Base-by-base conservation (phyloP, 1,139 yeast genomes). In the Hanseniaspora gamundiae region DNA sequence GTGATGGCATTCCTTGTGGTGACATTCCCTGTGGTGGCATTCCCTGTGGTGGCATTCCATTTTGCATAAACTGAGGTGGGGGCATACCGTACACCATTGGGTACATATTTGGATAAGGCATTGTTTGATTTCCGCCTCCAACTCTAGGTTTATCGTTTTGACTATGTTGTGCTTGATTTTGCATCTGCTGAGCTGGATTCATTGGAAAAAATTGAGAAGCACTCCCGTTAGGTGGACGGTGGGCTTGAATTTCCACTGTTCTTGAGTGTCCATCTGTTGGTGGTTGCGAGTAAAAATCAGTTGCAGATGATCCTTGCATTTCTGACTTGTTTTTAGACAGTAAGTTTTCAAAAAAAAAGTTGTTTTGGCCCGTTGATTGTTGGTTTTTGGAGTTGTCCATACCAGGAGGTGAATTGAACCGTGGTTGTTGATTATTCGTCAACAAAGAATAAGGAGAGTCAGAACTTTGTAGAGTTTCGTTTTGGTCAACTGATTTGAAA, bases 401-500 rank as follows among this genome's bases (percentile, higher is more conserved):
- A 2, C 35, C 35, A n/a, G 35, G 35, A n/a, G 35, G 35, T 8
- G 17, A 10, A 6, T 10, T 9, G 14, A 30, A 16, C 7, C 8
- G 29, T 20, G 16, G 33, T 14, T 38, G 40, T n/a, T 20, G 31
- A 21, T 38, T 11, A 10, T 38, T 29, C 17, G 13, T 29, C 29
- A 14, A 28, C 24, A 7, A 6, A 22, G 17, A 2, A 8, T 13
- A 28, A 11, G 52, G 46, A 29, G n/a, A 3, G n/a, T 3, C 24
- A 19, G 38, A n/a, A 35, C 3, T 6, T 17, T 20, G 20, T 16
- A 3, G 13, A 3, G 4, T 9, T n/a, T 17, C 20, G 14, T 19
- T 16, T 5, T 16, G 22, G 4, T 35, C 19, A 5, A 13, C 26
- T 17, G 22, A 9, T 17, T 56, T 57, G 51, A 72, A 72, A 51